Conservation (phyloP, 345 rosid genomes). For the Eucalyptus tenuipes region DNA sequence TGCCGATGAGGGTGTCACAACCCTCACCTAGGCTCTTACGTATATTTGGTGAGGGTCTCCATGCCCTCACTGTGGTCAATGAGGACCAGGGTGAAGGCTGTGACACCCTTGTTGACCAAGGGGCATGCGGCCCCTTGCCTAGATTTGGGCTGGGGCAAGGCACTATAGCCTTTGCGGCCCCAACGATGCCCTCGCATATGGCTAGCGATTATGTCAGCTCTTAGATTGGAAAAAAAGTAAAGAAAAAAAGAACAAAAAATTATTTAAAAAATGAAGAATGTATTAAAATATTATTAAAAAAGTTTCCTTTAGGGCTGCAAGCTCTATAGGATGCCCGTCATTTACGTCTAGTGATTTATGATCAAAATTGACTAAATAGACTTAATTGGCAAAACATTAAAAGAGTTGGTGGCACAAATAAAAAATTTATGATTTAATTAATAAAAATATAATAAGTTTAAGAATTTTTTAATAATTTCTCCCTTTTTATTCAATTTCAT, state of each 20-base stretch:
- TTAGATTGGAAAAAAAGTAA: fast-evolving
- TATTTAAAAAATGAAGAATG: too few relatives aligned
- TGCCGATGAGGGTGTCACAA: not conserved
- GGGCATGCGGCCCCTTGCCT: fast-evolving
- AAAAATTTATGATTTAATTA: not conserved
- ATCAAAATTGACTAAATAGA: too few relatives aligned
- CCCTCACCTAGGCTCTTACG: not conserved
- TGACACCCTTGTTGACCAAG: not conserved
- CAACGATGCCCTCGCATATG: not conserved
- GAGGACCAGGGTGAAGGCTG: fast-evolving
- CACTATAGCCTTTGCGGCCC: fast-evolving
- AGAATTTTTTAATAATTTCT: too few relatives aligned
- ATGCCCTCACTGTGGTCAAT: too few relatives aligned
- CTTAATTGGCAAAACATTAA: too few relatives aligned
- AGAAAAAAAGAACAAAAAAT: too few relatives aligned
- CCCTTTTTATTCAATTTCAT: too few relatives aligned
- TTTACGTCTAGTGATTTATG: not conserved
- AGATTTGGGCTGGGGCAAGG: not conserved
- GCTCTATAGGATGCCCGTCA: fast-evolving
- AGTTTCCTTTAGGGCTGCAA: fast-evolving
- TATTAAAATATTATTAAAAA: too few relatives aligned
- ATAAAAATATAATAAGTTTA: too few relatives aligned
- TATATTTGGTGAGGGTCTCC: too few relatives aligned
- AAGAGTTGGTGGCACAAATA: not conserved
- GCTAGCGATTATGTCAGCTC: fast-evolving